phyloP scores from a whole-genome alignment of 2,329 filamentous ascomycete species.

The Trichoderma koningiopsis region DNA sequence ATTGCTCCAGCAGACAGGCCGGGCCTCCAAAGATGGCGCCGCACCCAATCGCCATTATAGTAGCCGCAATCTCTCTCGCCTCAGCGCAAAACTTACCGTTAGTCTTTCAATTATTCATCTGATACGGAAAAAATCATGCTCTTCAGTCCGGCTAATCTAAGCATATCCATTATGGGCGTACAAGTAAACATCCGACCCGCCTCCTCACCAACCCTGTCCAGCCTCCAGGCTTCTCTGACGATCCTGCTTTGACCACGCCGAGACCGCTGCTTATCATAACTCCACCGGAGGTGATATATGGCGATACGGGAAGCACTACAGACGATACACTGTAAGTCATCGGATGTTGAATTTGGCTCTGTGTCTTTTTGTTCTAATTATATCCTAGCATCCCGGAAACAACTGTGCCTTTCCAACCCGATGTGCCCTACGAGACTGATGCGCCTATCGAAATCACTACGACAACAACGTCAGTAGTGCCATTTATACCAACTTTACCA shows the following conservation, averaged over 20 bases:
- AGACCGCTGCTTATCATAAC: constrained; percentile 17
- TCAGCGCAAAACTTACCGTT: constrained; percentile 14
- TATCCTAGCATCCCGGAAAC: background rate
- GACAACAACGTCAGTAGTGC: background rate
- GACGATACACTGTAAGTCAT: background rate
- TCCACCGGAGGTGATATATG: background rate
- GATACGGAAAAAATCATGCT: background rate
- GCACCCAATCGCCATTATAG: background rate
- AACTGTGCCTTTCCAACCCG: background rate
- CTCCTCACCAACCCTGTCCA: constrained; percentile 26
- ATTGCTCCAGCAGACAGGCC: background rate
- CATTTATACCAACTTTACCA: background rate
- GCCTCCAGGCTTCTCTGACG: constrained; percentile 8
- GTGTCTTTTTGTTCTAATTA: background rate
- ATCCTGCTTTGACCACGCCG: constrained; percentile 9
- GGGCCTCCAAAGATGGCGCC: background rate
- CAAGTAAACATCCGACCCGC: constrained; percentile 1
- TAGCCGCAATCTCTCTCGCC: background rate
- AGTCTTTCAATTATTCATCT: background rate
- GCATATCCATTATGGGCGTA: background rate
- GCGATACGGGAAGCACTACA: background rate
- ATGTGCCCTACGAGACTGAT: background rate
- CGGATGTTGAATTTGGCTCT: too few species aligned
- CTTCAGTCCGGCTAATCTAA: background rate
- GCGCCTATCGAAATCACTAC: background rate